Evolutionary conservation across 2,329 filamentous ascomycete genomes (phyloP).

Genomic region (Chaetomium sp.): DNA sequence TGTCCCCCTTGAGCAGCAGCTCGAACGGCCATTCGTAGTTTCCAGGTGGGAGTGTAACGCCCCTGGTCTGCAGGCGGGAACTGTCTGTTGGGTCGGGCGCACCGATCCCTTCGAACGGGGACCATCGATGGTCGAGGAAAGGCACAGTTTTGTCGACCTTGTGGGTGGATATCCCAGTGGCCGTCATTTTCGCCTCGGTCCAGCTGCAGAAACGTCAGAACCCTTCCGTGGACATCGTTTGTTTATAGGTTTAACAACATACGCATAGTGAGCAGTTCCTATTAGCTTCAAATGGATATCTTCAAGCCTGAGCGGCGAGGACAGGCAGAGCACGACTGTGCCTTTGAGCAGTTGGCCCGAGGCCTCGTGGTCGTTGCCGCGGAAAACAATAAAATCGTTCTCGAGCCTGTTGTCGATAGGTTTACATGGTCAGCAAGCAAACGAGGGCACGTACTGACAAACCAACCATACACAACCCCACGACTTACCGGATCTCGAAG

Average conservation of each 20-base stretch:
- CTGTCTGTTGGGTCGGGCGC: slow-evolving; percentile 21
- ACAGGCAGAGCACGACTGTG: slow-evolving; percentile 71
- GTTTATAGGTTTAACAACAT: slow-evolving; percentile 33
- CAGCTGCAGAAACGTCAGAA: slow-evolving; percentile 44
- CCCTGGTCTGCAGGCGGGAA: slow-evolving; percentile 49
- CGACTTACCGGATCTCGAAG: slow-evolving; percentile 60
- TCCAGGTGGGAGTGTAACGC: slow-evolving; percentile 64
- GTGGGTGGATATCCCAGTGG: slow-evolving; percentile 61
- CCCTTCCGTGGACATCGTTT: slow-evolving; percentile 25
- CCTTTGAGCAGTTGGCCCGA: slow-evolving; percentile 75
- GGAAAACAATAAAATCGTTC: slow-evolving; percentile 77
- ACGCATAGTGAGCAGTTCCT: slow-evolving; percentile 70
- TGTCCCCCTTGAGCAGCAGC: slow-evolving; percentile 68
- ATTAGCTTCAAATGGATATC: slow-evolving; percentile 72
- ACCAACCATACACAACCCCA: neutral
- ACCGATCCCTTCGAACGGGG: slow-evolving; percentile 59
- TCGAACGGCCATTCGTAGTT: slow-evolving; percentile 88
- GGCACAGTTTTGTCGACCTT: slow-evolving; percentile 60
- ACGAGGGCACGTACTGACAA: neutral
- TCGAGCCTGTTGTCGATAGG: slow-evolving; percentile 59
- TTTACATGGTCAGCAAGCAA: slow-evolving; percentile 20
- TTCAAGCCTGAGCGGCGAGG: slow-evolving; percentile 68
- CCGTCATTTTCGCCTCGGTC: slow-evolving; percentile 55
- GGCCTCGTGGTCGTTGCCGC: slow-evolving; percentile 73
- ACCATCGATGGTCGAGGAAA: slow-evolving; percentile 71